A percentile compares a stretch with the other conserved stretches of the same genome.
Evolutionary conservation across 2,329 filamentous ascomycete genomes (phyloP).

Genomic region (Calonectria hawksworthii): DNA sequence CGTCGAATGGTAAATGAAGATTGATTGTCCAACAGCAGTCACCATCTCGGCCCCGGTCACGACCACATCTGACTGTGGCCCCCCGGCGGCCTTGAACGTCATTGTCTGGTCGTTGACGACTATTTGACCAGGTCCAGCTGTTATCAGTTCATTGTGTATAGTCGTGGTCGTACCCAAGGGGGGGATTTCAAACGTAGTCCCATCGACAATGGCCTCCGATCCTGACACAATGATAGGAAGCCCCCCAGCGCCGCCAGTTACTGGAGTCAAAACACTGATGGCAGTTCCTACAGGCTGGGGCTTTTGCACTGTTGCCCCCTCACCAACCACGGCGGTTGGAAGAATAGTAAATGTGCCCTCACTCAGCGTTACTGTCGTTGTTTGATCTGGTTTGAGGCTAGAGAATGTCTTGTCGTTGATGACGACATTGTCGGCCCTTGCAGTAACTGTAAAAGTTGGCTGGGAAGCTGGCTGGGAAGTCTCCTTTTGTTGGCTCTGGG

Average conservation of each 20-base stretch:
- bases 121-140: constrained; percentile 52
- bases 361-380: constrained; percentile 57
- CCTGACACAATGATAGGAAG: constrained; percentile 59
- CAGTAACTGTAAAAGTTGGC: constrained; percentile 56
- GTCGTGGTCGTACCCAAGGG: constrained; percentile 51
- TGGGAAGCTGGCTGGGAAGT: constrained; percentile 8
- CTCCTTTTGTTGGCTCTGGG: constrained; percentile 20
- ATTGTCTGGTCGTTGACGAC: constrained; percentile 55
- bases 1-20: constrained; percentile 57
- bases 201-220: constrained; percentile 57
- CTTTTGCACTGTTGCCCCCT: constrained; percentile 59
- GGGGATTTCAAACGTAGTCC: constrained; percentile 59
- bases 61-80: constrained; percentile 58
- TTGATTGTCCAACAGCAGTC: constrained; percentile 57
- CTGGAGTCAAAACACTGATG: constrained; percentile 52
- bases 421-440: constrained; percentile 60
- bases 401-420: constrained; percentile 63
- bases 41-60: constrained; percentile 64
- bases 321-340: constrained; percentile 61
- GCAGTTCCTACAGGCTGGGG: constrained; percentile 51
- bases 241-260: constrained; percentile 54
- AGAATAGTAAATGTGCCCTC: constrained; percentile 62
- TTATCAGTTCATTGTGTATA: constrained; percentile 51
- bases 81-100: constrained; percentile 48
- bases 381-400: constrained; percentile 53